Percentiles rank a stretch among this genome's conserved stretches.
Conservation (phyloP, 2,329 filamentous ascomycete species). For the Beauveria australis region DNA sequence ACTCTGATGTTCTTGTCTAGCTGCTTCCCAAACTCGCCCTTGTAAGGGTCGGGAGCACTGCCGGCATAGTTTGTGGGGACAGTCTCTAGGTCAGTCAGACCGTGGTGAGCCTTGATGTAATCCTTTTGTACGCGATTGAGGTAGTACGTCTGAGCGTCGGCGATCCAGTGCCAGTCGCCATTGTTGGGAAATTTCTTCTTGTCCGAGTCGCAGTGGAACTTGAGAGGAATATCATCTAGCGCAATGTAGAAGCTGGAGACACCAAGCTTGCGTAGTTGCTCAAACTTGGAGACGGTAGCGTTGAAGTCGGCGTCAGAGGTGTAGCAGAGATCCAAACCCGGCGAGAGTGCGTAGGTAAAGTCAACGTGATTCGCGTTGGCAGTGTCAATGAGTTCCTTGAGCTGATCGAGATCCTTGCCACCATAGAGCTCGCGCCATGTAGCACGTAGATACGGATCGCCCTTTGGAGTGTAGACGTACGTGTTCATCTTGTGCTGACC, state of each 20-base stretch:
- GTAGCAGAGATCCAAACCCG: conserved; percentile 14
- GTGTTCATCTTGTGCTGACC: conserved; percentile 15
- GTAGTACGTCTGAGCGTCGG: conserved; percentile 11
- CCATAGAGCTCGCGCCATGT: conserved; percentile 13
- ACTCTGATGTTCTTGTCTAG: conserved; percentile 11
- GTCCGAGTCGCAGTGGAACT: conserved; percentile 13
- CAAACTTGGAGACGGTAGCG: conserved; percentile 13
- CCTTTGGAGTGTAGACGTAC: conserved; percentile 14
- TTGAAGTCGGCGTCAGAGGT: conserved; percentile 13
- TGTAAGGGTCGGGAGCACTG: conserved; percentile 11
- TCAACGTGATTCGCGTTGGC: conserved; percentile 15
- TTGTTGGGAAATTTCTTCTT: conserved; percentile 5
- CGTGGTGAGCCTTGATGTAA: conserved; percentile 11
- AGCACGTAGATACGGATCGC: conserved; percentile 8
- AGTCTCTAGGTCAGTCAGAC: conserved; percentile 12
- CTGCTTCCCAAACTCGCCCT: conserved; percentile 11
- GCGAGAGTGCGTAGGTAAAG: conserved; percentile 13
- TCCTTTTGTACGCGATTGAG: conserved; percentile 14
- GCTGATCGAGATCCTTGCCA: conserved; percentile 10
- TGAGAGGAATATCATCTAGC: conserved; percentile 12
- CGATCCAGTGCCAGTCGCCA: conserved; percentile 7
- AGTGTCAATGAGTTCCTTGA: conserved; percentile 13
- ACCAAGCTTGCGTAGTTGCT: conserved; percentile 13
- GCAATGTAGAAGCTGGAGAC: conserved; percentile 14
- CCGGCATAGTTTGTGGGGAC: conserved; percentile 13